phyloP scores from a whole-genome alignment of 2,329 filamentous ascomycete genomes.

The Fusarium sp. region DNA sequence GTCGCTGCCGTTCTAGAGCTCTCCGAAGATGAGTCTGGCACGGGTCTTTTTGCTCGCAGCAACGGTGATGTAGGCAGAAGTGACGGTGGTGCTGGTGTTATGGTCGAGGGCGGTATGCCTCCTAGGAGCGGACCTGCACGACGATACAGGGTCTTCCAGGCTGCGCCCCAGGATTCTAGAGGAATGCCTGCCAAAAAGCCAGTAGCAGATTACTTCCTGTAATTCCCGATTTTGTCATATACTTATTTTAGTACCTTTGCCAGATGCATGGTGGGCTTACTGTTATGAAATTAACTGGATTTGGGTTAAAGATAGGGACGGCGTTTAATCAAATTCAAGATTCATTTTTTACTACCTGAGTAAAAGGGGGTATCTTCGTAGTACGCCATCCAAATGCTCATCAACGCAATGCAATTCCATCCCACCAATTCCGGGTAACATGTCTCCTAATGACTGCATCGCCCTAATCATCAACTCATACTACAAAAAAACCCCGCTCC shows the following conservation, averaged over 20 bases:
- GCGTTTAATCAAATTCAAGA: constrained; percentile 36
- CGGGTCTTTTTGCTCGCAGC: constrained; percentile 73
- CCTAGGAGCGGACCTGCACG: constrained; percentile 77
- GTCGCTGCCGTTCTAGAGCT: constrained; percentile 95
- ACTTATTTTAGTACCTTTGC: constrained; percentile 9
- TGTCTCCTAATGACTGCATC: not conserved
- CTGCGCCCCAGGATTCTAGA: constrained; percentile 91
- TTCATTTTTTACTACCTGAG: constrained; percentile 20
- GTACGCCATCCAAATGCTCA: constrained; percentile 27
- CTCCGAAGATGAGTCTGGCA: constrained; percentile 83
- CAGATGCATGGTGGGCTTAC: constrained; percentile 26
- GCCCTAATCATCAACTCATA: constrained; percentile 13
- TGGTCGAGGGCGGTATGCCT: constrained; percentile 58
- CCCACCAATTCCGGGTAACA: not conserved
- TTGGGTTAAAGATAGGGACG: constrained; percentile 38
- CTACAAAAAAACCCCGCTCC: constrained; percentile 6
- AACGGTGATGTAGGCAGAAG: constrained; percentile 74
- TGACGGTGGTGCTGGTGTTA: constrained; percentile 58
- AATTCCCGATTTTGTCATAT: constrained; percentile 28
- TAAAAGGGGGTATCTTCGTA: constrained; percentile 29
- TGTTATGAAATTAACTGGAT: constrained; percentile 31
- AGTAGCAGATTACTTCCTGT: constrained; percentile 95
- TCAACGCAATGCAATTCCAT: constrained; percentile 17
- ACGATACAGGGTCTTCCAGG: constrained; percentile 94
- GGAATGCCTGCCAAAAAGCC: constrained; percentile 99